phyloP scores from a whole-genome alignment of 805 yeast species.

The Wickerhamiella azymoides region DNA sequence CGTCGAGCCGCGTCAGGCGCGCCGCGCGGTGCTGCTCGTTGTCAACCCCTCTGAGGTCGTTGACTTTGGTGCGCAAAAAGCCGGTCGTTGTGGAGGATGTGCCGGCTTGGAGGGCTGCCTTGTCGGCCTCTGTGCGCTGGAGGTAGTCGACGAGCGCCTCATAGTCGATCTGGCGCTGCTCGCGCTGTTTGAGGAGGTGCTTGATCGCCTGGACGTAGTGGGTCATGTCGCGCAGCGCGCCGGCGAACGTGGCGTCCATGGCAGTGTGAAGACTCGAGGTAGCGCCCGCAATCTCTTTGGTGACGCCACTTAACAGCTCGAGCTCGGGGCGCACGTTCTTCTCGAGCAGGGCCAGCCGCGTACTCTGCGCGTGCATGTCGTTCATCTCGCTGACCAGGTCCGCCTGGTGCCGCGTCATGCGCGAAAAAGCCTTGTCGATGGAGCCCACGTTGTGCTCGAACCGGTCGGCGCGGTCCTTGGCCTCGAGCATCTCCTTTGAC shows the following conservation, averaged over 20 bases:
- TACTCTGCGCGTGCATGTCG: constrained; percentile 55
- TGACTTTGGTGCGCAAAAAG: constrained; percentile 42
- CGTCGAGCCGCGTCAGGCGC: constrained; percentile 36
- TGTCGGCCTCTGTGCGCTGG: constrained; percentile 54
- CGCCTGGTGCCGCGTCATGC: constrained; percentile 56
- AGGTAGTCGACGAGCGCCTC: constrained; percentile 76
- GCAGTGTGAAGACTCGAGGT: constrained; percentile 33
- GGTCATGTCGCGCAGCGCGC: constrained; percentile 74
- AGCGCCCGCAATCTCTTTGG: constrained; percentile 32
- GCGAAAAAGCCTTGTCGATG: constrained; percentile 64
- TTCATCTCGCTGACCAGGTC: constrained; percentile 62
- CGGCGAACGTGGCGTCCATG: constrained; percentile 68
- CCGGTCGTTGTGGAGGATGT: constrained; percentile 28
- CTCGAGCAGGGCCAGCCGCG: constrained; percentile 49
- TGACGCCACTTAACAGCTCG: constrained; percentile 34
- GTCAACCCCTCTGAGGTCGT: constrained; percentile 49
- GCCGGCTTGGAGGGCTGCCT: constrained; percentile 38
- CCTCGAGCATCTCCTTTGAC: constrained; percentile 63
- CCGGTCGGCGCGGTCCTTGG: constrained; percentile 68
- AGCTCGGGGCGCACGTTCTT: constrained; percentile 29
- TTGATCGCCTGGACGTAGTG: constrained; percentile 58
- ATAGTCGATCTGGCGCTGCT: constrained; percentile 79
- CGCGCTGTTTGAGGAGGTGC: constrained; percentile 65
- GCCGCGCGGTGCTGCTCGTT: constrained; percentile 43
- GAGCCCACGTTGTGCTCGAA: constrained; percentile 69